Percentiles rank a stretch among this genome's conserved stretches.
These are phyloP conservation scores for Fusarium pseudoanthophilum DNA, from an alignment of 2,329 filamentous ascomycete species.

Conservation along the genomic window DNA sequence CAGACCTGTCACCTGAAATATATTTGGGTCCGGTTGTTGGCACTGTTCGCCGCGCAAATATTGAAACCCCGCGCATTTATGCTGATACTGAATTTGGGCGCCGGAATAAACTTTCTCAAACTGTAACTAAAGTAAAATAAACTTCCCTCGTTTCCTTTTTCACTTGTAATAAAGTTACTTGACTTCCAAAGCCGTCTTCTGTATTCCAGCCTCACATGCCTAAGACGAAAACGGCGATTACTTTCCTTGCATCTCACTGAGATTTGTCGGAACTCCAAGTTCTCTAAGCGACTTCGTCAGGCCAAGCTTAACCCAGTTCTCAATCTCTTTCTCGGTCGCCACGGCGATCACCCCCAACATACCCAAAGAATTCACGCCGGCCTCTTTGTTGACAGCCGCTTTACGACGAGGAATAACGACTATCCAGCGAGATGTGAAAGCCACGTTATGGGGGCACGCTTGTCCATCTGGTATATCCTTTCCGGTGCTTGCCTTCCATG, in stretches of 20 bases:
- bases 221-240: not conserved
- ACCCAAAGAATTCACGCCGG: not conserved
- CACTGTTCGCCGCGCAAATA: not conserved
- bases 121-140: accelerated
- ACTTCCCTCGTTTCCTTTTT: too few species aligned
- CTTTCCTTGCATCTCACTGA: not conserved
- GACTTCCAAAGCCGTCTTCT: not conserved
- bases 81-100: accelerated
- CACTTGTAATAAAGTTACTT: not conserved
- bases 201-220: accelerated
- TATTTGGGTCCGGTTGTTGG: not conserved
- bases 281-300: not conserved
- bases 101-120: accelerated
- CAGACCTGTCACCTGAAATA: not conserved
- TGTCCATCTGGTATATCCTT: not conserved
- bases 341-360: conserved; percentile 2
- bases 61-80: not conserved
- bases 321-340: conserved; percentile 1
- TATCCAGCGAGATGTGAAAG: conserved; percentile 4
- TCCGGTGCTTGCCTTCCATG: not conserved
- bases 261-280: not conserved
- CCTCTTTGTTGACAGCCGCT: not conserved
- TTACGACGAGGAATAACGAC: not conserved
- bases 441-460: not conserved
- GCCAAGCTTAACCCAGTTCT: not conserved